Conservation (phyloP, 108 stramenopile genomes). For the Pseudonitzschia multiseries region DNA sequence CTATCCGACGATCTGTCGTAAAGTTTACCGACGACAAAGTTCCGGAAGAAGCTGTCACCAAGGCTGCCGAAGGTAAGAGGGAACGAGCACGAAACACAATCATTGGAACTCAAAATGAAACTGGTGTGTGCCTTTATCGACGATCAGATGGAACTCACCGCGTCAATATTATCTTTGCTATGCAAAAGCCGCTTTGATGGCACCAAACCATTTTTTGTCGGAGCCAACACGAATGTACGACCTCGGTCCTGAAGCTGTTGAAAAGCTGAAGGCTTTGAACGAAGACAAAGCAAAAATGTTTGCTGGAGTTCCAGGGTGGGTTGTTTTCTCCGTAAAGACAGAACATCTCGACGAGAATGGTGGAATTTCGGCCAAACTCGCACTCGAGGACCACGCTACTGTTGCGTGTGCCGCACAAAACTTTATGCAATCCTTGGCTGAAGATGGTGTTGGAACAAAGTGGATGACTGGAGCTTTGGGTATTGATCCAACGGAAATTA, state of each 20-base stretch:
- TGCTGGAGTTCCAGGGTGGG: slow-evolving; percentile 2
- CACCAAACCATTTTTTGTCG: slow-evolving; percentile 3
- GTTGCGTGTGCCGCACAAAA: slow-evolving; percentile 8
- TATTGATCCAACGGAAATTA: slow-evolving; percentile 2
- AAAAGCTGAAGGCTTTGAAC: neutral
- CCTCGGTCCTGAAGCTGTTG: slow-evolving; percentile 1
- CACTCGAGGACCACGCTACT: neutral
- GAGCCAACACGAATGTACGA: slow-evolving; percentile 6
- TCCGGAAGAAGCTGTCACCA: slow-evolving; percentile 9
- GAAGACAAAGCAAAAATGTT: slow-evolving; percentile 7
- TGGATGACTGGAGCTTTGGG: slow-evolving; percentile 9
- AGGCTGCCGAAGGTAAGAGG: slow-evolving; percentile 4
- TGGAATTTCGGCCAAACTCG: slow-evolving; percentile 8
- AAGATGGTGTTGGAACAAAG: neutral
- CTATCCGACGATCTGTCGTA: slow-evolving; percentile 4
- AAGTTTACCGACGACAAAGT: slow-evolving; percentile 10
- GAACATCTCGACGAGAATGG: slow-evolving; percentile 3
- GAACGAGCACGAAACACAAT: neutral
- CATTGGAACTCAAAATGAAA: neutral
- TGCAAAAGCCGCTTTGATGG: slow-evolving; percentile 3
- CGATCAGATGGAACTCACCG: neutral
- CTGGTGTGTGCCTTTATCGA: neutral
- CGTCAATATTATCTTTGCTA: neutral
- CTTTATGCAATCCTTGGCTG: slow-evolving; percentile 3
- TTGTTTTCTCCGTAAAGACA: slow-evolving; percentile 1